These are phyloP conservation scores for Inonotus obliquus DNA, from an alignment of 1,284 basidiomycete species.

Conservation along the genomic window DNA sequence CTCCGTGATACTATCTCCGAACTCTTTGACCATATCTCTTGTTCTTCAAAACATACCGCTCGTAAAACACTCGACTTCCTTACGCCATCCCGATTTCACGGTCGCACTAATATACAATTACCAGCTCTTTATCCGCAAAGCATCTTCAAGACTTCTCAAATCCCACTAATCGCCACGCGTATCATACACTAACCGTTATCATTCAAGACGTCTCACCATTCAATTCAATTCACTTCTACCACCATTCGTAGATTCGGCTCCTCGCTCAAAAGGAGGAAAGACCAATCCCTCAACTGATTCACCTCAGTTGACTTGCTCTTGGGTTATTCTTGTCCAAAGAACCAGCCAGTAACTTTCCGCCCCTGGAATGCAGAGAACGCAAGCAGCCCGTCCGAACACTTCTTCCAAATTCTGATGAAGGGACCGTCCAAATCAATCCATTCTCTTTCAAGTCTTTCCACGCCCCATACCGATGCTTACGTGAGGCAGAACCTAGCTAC, in stretches of 20 bases:
- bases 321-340: too few relatives aligned
- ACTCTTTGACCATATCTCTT: too few relatives aligned
- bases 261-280: neutral
- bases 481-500: neutral
- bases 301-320: neutral
- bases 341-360: neutral
- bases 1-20: too few relatives aligned
- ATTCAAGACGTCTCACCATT: neutral
- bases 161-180: too few relatives aligned
- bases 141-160: too few relatives aligned
- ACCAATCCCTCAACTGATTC: neutral
- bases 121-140: too few relatives aligned
- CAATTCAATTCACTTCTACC: neutral
- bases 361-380: neutral
- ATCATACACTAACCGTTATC: too few relatives aligned
- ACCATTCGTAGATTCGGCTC: too few relatives aligned
- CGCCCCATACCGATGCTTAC: neutral
- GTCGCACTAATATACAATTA: too few relatives aligned
- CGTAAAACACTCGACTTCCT: too few relatives aligned
- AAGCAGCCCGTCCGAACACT: neutral
- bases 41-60: too few relatives aligned
- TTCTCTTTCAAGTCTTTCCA: neutral
- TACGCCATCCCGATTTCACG: too few relatives aligned
- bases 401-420: conserved; percentile 3
- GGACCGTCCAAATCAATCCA: neutral